Evolutionary conservation across 768 basidiomycete genomes (phyloP).

Genomic region (Tephrocybe rancida): DNA sequence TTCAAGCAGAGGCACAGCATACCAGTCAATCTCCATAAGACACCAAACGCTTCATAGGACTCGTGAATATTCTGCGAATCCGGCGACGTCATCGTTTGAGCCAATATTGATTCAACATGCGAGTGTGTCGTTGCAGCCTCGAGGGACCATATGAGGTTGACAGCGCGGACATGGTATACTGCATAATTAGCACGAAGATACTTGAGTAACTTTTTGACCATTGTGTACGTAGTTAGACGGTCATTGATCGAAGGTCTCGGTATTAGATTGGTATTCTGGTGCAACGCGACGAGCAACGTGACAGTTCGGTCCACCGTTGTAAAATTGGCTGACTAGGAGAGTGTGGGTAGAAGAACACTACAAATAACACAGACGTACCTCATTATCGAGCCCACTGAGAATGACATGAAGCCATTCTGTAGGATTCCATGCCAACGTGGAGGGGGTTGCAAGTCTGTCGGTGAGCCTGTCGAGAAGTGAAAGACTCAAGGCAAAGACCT

Average conservation of each 20-base stretch:
- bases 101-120: constrained; percentile 80
- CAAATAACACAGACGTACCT: constrained; percentile 35
- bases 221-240: constrained; percentile 53
- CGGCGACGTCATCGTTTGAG: constrained; percentile 66
- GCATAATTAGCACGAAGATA: constrained; percentile 71
- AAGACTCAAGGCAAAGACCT: constrained; percentile 55
- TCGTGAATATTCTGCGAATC: constrained; percentile 49
- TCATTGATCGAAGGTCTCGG: constrained; percentile 60
- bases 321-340: constrained; percentile 55
- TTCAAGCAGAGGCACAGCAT: constrained; percentile 14
- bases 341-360: neutral
- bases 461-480: constrained; percentile 53
- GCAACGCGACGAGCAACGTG: constrained; percentile 55
- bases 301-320: constrained; percentile 66
- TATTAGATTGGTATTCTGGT: constrained; percentile 48
- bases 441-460: constrained; percentile 39
- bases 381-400: constrained; percentile 54
- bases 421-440: constrained; percentile 62
- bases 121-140: constrained; percentile 55
- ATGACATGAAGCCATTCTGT: constrained; percentile 61
- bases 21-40: constrained; percentile 91
- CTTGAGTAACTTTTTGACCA: constrained; percentile 69
- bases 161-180: constrained; percentile 80
- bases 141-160: constrained; percentile 81
- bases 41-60: constrained; percentile 87